phyloP scores from a whole-genome alignment of 345 rosid genomes.

The Odontarrhena argentea region DNA sequence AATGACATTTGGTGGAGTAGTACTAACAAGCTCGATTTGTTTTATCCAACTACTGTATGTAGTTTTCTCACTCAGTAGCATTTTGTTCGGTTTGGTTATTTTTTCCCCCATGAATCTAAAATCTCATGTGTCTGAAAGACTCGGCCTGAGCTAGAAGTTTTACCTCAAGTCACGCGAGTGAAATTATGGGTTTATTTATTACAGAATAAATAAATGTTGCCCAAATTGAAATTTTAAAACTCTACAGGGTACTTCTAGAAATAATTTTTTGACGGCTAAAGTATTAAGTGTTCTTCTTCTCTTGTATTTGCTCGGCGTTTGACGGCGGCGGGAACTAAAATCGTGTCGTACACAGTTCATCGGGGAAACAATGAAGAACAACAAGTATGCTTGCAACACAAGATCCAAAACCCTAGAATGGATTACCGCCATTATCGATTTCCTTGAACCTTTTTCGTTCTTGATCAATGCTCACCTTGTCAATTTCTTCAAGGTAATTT shows the following conservation, averaged over 20 bases:
- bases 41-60: too few relatives aligned
- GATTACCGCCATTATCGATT: conserved; percentile 66
- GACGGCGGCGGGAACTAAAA: conserved; percentile 32
- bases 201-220: background rate
- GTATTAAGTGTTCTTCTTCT: background rate
- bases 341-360: background rate
- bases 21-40: background rate
- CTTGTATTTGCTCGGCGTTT: conserved; percentile 18
- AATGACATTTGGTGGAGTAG: background rate
- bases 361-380: conserved; percentile 35
- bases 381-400: conserved; percentile 59
- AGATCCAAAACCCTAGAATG: conserved; percentile 69
- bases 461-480: conserved; percentile 68
- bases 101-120: background rate
- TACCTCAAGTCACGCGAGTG: background rate
- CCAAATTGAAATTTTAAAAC: background rate
- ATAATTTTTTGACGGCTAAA: background rate
- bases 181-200: background rate
- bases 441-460: conserved; percentile 58
- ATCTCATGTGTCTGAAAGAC: background rate
- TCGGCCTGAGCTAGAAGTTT: background rate
- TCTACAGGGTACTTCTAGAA: background rate
- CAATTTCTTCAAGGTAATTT: conserved; percentile 74
- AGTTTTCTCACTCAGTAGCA: too few relatives aligned
- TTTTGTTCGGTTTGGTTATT: too few relatives aligned